Evolutionary conservation across 495 filamentous ascomycete genomes (phyloP), one percentile per base, ranked within the genome.

Genomic region (Rostrohypoxylon terebratum): DNA sequence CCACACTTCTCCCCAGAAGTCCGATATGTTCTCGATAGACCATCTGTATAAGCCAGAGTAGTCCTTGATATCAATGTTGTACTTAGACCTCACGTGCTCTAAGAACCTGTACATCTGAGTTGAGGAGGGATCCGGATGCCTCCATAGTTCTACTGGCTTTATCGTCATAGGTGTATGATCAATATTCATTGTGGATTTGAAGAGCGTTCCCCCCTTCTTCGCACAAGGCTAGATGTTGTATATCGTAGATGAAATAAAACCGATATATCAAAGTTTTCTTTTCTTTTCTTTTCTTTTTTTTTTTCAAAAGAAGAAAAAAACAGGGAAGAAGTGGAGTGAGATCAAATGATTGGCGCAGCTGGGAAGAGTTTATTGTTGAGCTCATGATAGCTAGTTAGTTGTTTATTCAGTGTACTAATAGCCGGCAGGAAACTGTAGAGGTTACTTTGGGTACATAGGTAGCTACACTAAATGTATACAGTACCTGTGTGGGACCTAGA

Each of bases 1-100:
- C 94, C 94, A 98, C 7, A 94, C 87, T 69, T 96, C 89, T 18
- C 84, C 89, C 96, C 96, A 99, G 75, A 97, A 96, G 6, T 85
- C 78, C 10, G 88, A 85, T 21, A 93, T 84, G 73, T 96, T 87
- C 16, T 90, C 85, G 58, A 94, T 87, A 61, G 93, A 96, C 96
- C 96, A 99, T 72, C 86, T 82, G 82, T 93, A 91, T 11, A 98
- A 85, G 10, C 87, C 84, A 20, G 90, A 79, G 73, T 97, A 95
- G 73, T 84, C 86, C 16, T 82, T 73, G 62, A 96, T 83, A 13
- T 82, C 78, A 38, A 92, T 72, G 4, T 80, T 77, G 79, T 94
- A 88, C 74, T 92, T 93, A 45, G 85, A 69, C 76, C 90, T 92
- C 40, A 97, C 83, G 53, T 83, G 80, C 62, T 87, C 80, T 75